phyloP scores from a whole-genome alignment of 768 basidiomycete genomes.

The Exsudoporus frostii region DNA sequence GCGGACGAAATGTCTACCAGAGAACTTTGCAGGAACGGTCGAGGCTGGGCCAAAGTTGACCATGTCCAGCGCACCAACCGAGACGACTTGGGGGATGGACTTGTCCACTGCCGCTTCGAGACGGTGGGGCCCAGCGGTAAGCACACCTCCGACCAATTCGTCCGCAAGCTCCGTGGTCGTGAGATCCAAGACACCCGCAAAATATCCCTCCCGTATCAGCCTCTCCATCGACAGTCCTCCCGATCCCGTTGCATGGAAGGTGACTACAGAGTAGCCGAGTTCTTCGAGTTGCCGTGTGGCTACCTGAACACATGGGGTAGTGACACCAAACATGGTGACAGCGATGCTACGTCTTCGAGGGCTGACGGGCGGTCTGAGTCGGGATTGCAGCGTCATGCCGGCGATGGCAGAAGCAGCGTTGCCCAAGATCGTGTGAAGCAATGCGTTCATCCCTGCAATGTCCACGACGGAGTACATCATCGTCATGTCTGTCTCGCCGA shows the following conservation, averaged over 20 bases:
- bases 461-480: conserved; percentile 34
- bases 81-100: conserved; percentile 29
- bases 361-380: not conserved
- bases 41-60: conserved; percentile 32
- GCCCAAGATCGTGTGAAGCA: conserved; percentile 20
- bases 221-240: conserved; percentile 32
- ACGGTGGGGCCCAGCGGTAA: conserved; percentile 26
- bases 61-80: conserved; percentile 32
- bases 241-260: conserved; percentile 28
- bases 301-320: conserved; percentile 18
- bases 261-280: conserved; percentile 23
- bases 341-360: conserved; percentile 9
- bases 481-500: conserved; percentile 31
- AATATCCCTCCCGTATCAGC: conserved; percentile 22
- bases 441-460: conserved; percentile 27
- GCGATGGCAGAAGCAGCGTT: conserved; percentile 30
- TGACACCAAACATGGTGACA: conserved; percentile 30
- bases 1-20: conserved; percentile 12
- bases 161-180: conserved; percentile 35
- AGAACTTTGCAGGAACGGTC: conserved; percentile 24
- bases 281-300: conserved; percentile 23
- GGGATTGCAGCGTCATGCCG: conserved; percentile 21
- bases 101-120: conserved; percentile 24
- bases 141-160: conserved; percentile 29
- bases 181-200: conserved; percentile 28